Evolutionary conservation across 164 flowering plant genomes (phyloP).

Genomic region (Macadamia tetraphylla): DNA sequence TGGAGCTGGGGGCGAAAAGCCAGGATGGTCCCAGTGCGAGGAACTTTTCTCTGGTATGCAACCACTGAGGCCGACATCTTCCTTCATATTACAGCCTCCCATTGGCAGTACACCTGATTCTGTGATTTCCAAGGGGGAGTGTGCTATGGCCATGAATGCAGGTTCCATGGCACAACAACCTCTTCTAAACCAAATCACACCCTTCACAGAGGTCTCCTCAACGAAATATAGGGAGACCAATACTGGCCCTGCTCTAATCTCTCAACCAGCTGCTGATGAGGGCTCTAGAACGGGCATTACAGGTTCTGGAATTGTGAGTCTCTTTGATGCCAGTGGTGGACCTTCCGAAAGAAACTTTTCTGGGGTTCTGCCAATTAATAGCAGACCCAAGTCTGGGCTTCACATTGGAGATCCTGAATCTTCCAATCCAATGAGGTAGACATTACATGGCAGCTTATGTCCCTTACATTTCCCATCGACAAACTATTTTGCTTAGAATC

Average conservation of each 20-base stretch:
- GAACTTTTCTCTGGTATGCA: conserved; percentile 44
- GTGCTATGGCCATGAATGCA: conserved; percentile 31
- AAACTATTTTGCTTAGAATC: not conserved
- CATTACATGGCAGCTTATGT: not conserved
- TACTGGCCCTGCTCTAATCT: conserved; percentile 48
- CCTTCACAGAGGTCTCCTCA: conserved; percentile 37
- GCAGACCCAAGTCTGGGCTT: conserved; percentile 34
- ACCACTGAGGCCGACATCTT: conserved; percentile 39
- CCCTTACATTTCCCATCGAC: not conserved
- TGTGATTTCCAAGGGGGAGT: conserved; percentile 51
- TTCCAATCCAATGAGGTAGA: conserved; percentile 40
- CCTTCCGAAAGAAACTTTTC: conserved; percentile 38
- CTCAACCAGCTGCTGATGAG: conserved; percentile 89
- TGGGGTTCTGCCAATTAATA: conserved; percentile 25
- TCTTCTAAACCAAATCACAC: conserved; percentile 40
- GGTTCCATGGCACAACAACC: conserved; percentile 38
- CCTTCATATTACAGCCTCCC: conserved; percentile 40
- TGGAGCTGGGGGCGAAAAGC: conserved; percentile 48
- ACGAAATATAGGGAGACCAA: conserved; percentile 45
- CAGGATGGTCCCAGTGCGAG: conserved; percentile 49
- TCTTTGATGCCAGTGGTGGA: conserved; percentile 31
- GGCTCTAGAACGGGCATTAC: conserved; percentile 96
- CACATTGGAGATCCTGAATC: conserved; percentile 43
- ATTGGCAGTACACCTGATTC: conserved; percentile 37
- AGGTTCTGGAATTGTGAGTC: conserved; percentile 65